These are phyloP conservation scores for Apophysomyces trapeziformis DNA, from an alignment of 371 early-diverging fungal species.

Conservation along the genomic window DNA sequence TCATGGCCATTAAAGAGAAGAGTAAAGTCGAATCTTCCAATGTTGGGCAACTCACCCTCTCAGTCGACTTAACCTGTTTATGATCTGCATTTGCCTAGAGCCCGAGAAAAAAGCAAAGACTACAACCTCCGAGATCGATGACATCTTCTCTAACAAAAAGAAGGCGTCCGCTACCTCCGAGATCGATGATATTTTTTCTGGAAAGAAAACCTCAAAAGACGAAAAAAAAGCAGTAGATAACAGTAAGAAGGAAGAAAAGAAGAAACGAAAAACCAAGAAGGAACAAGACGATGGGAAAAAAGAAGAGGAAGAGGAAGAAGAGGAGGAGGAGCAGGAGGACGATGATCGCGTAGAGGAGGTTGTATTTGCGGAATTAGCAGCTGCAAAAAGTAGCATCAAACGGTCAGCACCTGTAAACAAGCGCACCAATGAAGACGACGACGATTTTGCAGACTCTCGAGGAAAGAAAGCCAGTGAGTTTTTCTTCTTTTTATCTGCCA, in stretches of 20 bases:
- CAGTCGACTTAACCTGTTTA: no score
- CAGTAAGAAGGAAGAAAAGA: slow-evolving; percentile 23
- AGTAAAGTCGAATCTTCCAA: no score
- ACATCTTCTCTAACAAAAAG: slow-evolving; percentile 6
- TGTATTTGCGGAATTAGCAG: slow-evolving; percentile 52
- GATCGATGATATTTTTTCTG: slow-evolving; percentile 56
- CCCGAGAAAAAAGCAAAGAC: not conserved
- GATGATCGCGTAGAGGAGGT: slow-evolving; percentile 42
- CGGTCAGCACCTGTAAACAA: slow-evolving; percentile 19
- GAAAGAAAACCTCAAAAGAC: slow-evolving; percentile 19
- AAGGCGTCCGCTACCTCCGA: slow-evolving; percentile 31
- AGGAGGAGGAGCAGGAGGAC: slow-evolving; percentile 21
- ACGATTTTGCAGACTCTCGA: slow-evolving; percentile 49
- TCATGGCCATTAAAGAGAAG: no score
- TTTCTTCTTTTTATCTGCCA: not conserved
- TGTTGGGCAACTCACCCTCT: no score
- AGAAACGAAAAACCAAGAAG: slow-evolving; percentile 18
- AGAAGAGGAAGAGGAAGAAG: slow-evolving; percentile 14
- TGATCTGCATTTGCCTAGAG: not conserved
- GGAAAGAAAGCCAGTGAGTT: slow-evolving; percentile 53
- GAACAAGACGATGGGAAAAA: slow-evolving; percentile 9
- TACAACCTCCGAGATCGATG: slow-evolving; percentile 5
- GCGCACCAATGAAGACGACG: slow-evolving; percentile 27
- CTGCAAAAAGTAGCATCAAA: slow-evolving; percentile 38
- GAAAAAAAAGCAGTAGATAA: slow-evolving; percentile 12